Conservation (phyloP, 225 moss, liverwort and hornwort genomes). For the Pseudoscleropodium purum region DNA sequence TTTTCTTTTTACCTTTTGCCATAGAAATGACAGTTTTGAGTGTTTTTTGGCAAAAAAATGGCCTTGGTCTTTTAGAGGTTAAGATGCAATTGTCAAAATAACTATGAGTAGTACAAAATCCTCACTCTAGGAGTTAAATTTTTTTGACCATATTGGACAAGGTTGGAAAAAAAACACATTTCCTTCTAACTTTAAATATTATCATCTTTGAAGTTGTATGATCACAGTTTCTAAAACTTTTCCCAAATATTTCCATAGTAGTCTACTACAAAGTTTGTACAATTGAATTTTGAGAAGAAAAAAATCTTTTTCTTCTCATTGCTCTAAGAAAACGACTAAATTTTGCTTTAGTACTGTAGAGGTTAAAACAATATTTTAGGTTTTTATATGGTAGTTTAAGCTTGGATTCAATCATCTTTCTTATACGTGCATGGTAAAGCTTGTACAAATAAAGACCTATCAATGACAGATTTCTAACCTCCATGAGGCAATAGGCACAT, state of each 20-base stretch:
- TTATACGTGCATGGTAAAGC: not conserved
- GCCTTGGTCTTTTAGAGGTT: too few species aligned
- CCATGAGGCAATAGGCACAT: fast-evolving
- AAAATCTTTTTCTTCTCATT: not conserved
- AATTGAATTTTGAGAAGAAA: fast-evolving
- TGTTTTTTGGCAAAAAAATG: too few species aligned
- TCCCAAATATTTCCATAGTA: not conserved
- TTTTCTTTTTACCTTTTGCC: too few species aligned
- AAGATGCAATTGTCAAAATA: fast-evolving
- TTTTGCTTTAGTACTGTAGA: fast-evolving
- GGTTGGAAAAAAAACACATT: fast-evolving
- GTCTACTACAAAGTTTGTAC: not conserved
- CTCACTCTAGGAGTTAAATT: fast-evolving
- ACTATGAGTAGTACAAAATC: not conserved
- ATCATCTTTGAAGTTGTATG: too few species aligned
- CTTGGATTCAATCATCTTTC: not conserved
- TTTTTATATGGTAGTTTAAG: fast-evolving
- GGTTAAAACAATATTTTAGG: not conserved
- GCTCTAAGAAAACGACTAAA: not conserved
- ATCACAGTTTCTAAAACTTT: not conserved
- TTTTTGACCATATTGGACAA: fast-evolving
- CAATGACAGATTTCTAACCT: fast-evolving
- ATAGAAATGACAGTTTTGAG: too few species aligned
- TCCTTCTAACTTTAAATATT: not conserved
- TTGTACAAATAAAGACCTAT: not conserved